A percentile compares a stretch with the other conserved stretches of the same genome.
Evolutionary conservation across 352 stramenopile species (phyloP).

Genomic region (Phytophthora capsici): DNA sequence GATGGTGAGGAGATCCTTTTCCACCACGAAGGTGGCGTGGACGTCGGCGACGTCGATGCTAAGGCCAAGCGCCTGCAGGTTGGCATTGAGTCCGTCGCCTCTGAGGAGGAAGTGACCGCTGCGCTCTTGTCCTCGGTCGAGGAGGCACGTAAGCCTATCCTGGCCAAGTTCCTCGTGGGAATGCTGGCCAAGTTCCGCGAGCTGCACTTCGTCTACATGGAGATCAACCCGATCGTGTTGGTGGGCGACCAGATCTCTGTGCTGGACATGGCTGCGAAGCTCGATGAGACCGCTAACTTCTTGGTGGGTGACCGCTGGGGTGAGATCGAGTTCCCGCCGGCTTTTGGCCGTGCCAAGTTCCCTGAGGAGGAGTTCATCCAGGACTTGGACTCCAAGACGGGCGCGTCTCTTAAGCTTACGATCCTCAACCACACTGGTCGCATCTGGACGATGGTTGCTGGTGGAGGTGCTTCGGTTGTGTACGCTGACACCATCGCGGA

Average conservation of each 20-base stretch:
- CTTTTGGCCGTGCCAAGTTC: slow-evolving; percentile 96
- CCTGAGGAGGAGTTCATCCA: slow-evolving; percentile 96
- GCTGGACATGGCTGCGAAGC: slow-evolving; percentile 96
- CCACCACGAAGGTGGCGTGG: slow-evolving; percentile 95
- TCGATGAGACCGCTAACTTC: slow-evolving; percentile 97
- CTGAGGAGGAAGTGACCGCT: slow-evolving; percentile 72
- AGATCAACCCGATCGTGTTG: slow-evolving; percentile 98
- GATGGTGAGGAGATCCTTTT: slow-evolving; percentile 97
- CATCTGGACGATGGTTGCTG: slow-evolving; percentile 98
- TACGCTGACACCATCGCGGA: slow-evolving; percentile 98
- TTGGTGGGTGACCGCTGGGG: slow-evolving; percentile 94
- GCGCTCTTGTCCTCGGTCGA: slow-evolving; percentile 87
- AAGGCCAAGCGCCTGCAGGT: slow-evolving; percentile 94
- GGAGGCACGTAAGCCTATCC: slow-evolving; percentile 70
- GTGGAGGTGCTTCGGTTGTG: slow-evolving; percentile 95
- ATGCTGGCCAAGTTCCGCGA: slow-evolving; percentile 94
- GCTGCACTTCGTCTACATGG: slow-evolving; percentile 98
- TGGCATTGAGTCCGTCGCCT: slow-evolving; percentile 72
- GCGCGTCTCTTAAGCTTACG: slow-evolving; percentile 96
- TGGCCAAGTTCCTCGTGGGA: slow-evolving; percentile 91
- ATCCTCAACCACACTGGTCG: slow-evolving; percentile 96
- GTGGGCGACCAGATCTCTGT: slow-evolving; percentile 92
- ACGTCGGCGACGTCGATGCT: slow-evolving; percentile 95
- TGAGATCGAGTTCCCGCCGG: slow-evolving; percentile 94
- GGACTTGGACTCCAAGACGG: slow-evolving; percentile 95